These are phyloP conservation scores for Blastocystis sp. DNA, from an alignment of 352 stramenopile genomes.

Conservation along the genomic window DNA sequence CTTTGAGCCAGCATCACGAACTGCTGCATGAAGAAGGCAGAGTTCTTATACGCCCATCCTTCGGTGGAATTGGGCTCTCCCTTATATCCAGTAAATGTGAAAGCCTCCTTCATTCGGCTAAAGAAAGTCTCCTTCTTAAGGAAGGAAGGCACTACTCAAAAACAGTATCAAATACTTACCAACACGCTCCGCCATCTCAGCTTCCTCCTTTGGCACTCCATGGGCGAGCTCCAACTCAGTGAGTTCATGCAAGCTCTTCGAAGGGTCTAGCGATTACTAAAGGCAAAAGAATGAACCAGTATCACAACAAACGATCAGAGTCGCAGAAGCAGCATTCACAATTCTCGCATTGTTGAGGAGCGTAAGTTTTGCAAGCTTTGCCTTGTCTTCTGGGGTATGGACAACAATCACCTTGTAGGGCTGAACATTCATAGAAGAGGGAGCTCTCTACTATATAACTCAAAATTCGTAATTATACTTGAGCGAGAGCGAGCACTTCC, in stretches of 20 bases:
- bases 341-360: conserved; percentile 39
- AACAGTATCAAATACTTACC: not conserved
- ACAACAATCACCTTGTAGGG: conserved; percentile 58
- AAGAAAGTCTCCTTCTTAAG: conserved; percentile 39
- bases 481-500: conserved; percentile 38
- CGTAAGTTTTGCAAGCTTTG: conserved; percentile 3
- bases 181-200: not conserved
- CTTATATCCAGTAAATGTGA: conserved; percentile 23
- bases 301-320: conserved; percentile 45
- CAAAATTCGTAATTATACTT: not conserved
- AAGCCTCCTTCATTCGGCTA: conserved; percentile 18
- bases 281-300: not conserved
- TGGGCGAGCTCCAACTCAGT: conserved; percentile 12
- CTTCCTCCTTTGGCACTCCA: conserved; percentile 5
- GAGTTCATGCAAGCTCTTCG: not conserved
- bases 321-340: conserved; percentile 43
- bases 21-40: conserved; percentile 59
- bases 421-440: conserved; percentile 38
- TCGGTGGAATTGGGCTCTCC: not conserved
- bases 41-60: conserved; percentile 48
- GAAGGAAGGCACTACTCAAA: not conserved
- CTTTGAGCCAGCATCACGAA: conserved; percentile 60
- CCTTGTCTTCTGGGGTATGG: conserved; percentile 44
- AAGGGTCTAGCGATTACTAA: not conserved
- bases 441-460: not conserved